These are phyloP conservation scores for Botrytis tulipae DNA, from an alignment of 2,329 filamentous ascomycete genomes.

Conservation along the genomic window DNA sequence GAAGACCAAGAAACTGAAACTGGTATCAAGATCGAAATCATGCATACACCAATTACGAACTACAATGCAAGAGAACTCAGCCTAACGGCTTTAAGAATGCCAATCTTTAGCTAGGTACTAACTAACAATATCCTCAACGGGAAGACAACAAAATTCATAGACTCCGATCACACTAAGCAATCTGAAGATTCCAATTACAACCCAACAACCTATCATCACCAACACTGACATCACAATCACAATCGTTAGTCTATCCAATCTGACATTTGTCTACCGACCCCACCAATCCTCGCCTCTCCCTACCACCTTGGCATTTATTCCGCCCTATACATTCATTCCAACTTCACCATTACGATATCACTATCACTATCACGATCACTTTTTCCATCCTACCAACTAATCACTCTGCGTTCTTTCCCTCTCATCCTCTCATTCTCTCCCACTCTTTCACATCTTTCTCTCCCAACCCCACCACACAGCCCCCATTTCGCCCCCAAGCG, in stretches of 20 bases:
- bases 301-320: not conserved
- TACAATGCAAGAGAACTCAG: not conserved
- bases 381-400: not conserved
- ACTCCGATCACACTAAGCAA: not conserved
- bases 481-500: not conserved
- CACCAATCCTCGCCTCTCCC: not conserved
- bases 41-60: not conserved
- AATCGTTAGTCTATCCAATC: not conserved
- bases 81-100: not conserved
- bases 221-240: not conserved
- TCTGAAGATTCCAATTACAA: accelerated
- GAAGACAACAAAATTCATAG: not conserved
- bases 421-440: not conserved
- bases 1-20: not conserved
- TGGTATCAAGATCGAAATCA: not conserved
- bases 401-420: not conserved
- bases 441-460: not conserved
- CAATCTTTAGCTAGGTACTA: not conserved
- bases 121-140: not conserved
- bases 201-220: not conserved
- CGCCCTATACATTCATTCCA: not conserved
- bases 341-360: not conserved
- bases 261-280: not conserved
- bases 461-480: not conserved
- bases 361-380: not conserved